These are phyloP conservation scores for Daldinia concentrica DNA, from an alignment of 495 filamentous ascomycete species.

Conservation along the genomic window DNA sequence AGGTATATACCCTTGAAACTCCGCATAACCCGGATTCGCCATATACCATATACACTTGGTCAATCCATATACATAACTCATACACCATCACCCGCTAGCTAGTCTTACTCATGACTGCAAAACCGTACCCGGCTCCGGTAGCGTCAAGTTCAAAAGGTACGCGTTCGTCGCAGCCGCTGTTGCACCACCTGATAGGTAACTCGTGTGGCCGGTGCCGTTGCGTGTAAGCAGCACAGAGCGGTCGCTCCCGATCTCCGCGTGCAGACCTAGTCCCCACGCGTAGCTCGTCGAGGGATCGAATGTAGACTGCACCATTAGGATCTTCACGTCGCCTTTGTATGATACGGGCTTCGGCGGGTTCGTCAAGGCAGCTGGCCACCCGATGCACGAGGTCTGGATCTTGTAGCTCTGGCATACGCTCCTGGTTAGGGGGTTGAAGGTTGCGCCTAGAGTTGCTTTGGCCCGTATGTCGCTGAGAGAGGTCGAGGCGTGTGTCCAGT, in stretches of 20 bases:
- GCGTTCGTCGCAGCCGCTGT: constrained; percentile 31
- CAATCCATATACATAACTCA: neutral
- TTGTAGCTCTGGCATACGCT: constrained; percentile 45
- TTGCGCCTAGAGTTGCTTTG: constrained; percentile 32
- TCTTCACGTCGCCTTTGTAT: constrained; percentile 30
- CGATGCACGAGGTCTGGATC: constrained; percentile 47
- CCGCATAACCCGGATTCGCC: neutral
- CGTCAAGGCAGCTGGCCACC: constrained; percentile 50
- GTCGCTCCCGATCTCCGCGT: constrained; percentile 42
- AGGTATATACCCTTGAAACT: neutral
- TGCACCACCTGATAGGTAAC: constrained; percentile 40
- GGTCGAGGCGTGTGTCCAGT: constrained; percentile 45
- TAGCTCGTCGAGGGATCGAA: constrained; percentile 51
- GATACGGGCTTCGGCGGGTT: constrained; percentile 44
- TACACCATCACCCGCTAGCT: neutral
- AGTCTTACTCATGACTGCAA: constrained; percentile 4
- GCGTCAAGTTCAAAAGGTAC: constrained; percentile 41
- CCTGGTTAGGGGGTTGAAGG: constrained; percentile 42
- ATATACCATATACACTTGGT: neutral
- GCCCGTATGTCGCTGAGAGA: constrained; percentile 37
- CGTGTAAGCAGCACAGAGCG: constrained; percentile 50
- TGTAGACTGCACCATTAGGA: constrained; percentile 49
- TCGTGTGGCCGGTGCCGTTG: constrained; percentile 52
- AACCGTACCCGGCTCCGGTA: constrained; percentile 42
- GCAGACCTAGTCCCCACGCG: constrained; percentile 49